These are phyloP conservation scores for Paracamarosporium sp. DNA, from an alignment of 2,329 filamentous ascomycete species.

Conservation along the genomic window DNA sequence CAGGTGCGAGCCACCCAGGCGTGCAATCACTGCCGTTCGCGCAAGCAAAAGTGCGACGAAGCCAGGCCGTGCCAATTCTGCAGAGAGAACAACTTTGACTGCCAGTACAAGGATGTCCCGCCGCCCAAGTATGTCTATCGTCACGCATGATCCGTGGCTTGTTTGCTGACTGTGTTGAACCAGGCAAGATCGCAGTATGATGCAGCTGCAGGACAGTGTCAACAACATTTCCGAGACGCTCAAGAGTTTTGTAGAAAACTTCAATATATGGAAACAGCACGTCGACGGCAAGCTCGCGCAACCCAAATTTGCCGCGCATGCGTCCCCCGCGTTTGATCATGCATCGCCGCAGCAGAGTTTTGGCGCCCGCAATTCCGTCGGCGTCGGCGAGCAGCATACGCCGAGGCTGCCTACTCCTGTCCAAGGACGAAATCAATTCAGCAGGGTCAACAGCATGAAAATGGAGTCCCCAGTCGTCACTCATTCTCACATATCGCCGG, in stretches of 20 bases:
- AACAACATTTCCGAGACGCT: conserved; percentile 44
- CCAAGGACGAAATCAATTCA: conserved; percentile 30
- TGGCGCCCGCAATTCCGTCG: conserved; percentile 17
- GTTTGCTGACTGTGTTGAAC: conserved; percentile 24
- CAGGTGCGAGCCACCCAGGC: conserved; percentile 62
- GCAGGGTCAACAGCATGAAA: conserved; percentile 43
- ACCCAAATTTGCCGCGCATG: conserved; percentile 17
- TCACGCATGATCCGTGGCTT: neutral
- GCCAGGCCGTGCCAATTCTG: conserved; percentile 64
- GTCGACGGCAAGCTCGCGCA: conserved; percentile 37
- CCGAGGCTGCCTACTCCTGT: conserved; percentile 39
- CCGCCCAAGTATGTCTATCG: conserved; percentile 80
- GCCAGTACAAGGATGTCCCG: conserved; percentile 88
- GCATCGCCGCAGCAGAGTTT: conserved; percentile 39
- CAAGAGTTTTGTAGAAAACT: conserved; percentile 36
- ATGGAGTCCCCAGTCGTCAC: conserved; percentile 38
- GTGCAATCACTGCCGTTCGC: conserved; percentile 61
- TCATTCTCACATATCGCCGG: conserved; percentile 35
- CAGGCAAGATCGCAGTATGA: conserved; percentile 58
- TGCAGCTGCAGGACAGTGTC: conserved; percentile 55
- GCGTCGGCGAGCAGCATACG: conserved; percentile 31
- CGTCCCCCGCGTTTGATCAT: conserved; percentile 26
- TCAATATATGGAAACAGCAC: conserved; percentile 42
- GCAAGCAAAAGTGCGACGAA: conserved; percentile 53
- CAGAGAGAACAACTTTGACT: conserved; percentile 82